Percentiles rank a stretch among this genome's conserved stretches.
These are phyloP conservation scores for Atalantia buxifolia DNA, from an alignment of 345 rosid genomes.

Conservation along the genomic window DNA sequence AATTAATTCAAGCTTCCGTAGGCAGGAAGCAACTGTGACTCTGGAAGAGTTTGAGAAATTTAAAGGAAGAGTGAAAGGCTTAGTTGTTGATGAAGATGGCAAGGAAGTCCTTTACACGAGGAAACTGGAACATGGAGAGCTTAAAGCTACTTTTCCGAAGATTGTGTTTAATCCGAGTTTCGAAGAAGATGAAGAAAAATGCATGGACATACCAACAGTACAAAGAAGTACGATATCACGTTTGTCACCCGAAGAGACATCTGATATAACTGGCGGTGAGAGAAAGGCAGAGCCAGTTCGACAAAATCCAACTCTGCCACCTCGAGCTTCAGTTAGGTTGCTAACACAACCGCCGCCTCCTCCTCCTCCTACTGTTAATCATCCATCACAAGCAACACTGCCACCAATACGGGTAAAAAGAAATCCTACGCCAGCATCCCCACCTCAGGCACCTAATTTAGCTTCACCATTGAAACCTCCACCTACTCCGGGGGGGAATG, in stretches of 20 bases:
- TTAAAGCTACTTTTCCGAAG: conserved; percentile 28
- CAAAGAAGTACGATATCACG: not conserved
- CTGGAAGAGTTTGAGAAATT: conserved; percentile 30
- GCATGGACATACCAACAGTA: not conserved
- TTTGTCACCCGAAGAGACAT: conserved; percentile 8
- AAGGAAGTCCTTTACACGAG: conserved; percentile 53
- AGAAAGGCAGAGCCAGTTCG: not conserved
- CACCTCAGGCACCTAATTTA: conserved; percentile 15
- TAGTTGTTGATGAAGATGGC: conserved; percentile 47
- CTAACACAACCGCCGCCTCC: conserved; percentile 15
- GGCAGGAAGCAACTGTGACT: conserved; percentile 28
- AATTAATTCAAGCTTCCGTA: conserved; percentile 25
- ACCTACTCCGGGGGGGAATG: conserved; percentile 25
- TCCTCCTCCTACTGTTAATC: not conserved
- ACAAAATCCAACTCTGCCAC: conserved; percentile 4
- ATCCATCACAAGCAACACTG: not conserved
- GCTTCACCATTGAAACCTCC: conserved; percentile 30
- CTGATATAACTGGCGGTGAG: not conserved
- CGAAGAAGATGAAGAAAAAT: conserved; percentile 34
- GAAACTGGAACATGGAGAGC: conserved; percentile 29
- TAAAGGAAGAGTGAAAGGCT: conserved; percentile 39
- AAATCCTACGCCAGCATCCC: conserved; percentile 12
- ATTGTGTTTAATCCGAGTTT: conserved; percentile 39
- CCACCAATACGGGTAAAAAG: conserved; percentile 1
- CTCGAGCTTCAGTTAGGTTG: conserved; percentile 1